These are phyloP conservation scores for Candida gorgasii DNA, from an alignment of 805 yeast genomes.

Conservation along the genomic window DNA sequence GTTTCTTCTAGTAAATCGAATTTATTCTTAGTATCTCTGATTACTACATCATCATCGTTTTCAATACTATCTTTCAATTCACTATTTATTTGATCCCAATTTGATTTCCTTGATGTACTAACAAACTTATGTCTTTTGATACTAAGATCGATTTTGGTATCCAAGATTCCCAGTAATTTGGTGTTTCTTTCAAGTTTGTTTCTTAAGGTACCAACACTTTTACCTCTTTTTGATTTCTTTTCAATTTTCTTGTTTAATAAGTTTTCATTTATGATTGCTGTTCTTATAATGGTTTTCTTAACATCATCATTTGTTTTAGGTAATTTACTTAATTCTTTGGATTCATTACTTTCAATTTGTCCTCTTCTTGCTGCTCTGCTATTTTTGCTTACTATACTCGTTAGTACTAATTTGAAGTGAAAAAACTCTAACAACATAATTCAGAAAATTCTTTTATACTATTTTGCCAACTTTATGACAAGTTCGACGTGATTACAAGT, in stretches of 20 bases:
- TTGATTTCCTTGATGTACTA: conserved; percentile 62
- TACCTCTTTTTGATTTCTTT: conserved; percentile 31
- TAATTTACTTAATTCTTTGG: conserved; percentile 49
- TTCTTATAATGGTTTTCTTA: conserved; percentile 64
- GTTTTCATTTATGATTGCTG: conserved; percentile 64
- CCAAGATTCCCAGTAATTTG: conserved; percentile 54
- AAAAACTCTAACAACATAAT: no score
- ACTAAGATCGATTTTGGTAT: conserved; percentile 64
- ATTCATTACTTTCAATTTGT: conserved; percentile 45
- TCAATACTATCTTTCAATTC: conserved; percentile 27
- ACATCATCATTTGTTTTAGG: conserved; percentile 65
- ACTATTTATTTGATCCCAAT: conserved; percentile 64
- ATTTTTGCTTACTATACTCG: conserved; percentile 55
- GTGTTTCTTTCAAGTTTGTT: conserved; percentile 49
- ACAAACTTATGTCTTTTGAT: conserved; percentile 63
- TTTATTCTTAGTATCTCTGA: not conserved
- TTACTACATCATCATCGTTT: conserved; percentile 35
- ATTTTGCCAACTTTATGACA: no score
- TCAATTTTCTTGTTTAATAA: conserved; percentile 58
- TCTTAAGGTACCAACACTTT: conserved; percentile 33
- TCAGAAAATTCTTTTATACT: no score
- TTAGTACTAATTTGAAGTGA: conserved; percentile 9
- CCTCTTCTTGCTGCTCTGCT: conserved; percentile 81
- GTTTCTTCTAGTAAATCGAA: conserved; percentile 42
- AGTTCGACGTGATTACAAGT: no score